phyloP scores from a whole-genome alignment of 108 stramenopile species.

The Fragilaria crotonensis region DNA sequence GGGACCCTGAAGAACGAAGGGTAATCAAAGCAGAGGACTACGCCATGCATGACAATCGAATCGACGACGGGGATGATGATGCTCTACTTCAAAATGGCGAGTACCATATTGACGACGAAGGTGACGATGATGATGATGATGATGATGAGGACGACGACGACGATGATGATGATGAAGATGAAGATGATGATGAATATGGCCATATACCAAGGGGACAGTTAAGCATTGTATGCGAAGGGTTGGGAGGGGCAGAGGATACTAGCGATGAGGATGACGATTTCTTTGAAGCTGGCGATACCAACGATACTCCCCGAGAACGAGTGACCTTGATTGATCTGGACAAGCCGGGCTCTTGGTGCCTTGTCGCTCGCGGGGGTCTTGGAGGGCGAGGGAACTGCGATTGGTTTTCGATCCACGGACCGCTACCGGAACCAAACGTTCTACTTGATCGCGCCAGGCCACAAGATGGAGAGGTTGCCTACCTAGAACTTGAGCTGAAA shows the following conservation, averaged over 20 bases:
- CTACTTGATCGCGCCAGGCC: constrained; percentile 38
- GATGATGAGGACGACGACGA: constrained; percentile 8
- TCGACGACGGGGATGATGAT: constrained; percentile 4
- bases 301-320: constrained; percentile 25
- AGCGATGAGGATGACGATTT: constrained; percentile 21
- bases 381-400: constrained; percentile 60
- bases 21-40: not conserved
- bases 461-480: constrained; percentile 32
- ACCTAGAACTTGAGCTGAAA: constrained; percentile 89
- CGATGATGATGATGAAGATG: constrained; percentile 8
- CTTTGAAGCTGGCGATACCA: constrained; percentile 11
- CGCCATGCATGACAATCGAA: constrained; percentile 4
- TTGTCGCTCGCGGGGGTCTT: constrained; percentile 73
- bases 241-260: constrained; percentile 9
- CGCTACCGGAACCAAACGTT: constrained; percentile 23
- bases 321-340: constrained; percentile 73
- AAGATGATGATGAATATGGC: constrained; percentile 17
- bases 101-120: constrained; percentile 1
- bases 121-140: constrained; percentile 5
- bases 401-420: constrained; percentile 45
- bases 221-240: not conserved
- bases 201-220: constrained; percentile 2
- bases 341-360: constrained; percentile 51
- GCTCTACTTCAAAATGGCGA: constrained; percentile 18
- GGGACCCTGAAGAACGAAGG: constrained; percentile 36